Percentiles rank a stretch among this genome's conserved stretches.
Conservation (phyloP, 768 basidiomycete genomes). For the Coprinopsis marcescibilis region DNA sequence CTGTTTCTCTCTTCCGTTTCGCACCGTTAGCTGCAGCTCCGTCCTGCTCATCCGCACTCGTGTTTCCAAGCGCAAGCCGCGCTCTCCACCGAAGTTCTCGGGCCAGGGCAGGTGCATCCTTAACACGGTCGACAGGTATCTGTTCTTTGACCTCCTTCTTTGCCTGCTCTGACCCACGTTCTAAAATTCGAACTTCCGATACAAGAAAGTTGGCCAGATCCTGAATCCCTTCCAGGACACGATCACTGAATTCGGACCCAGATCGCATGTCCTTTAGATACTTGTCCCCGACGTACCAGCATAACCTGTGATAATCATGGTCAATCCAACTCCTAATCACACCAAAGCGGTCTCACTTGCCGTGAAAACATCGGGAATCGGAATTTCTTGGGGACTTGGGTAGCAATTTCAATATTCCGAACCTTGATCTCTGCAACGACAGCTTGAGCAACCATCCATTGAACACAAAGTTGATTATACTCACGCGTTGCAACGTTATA, state of each 20-base stretch:
- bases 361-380: constrained; percentile 78
- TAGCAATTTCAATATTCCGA: constrained; percentile 86
- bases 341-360: constrained; percentile 31
- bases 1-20: constrained; percentile 39
- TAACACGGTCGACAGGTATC: constrained; percentile 74
- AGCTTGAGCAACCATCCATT: constrained; percentile 3
- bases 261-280: constrained; percentile 68
- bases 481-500: constrained; percentile 82
- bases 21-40: constrained; percentile 21
- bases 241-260: constrained; percentile 32
- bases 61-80: constrained; percentile 50
- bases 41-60: constrained; percentile 60
- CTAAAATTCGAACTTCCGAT: constrained; percentile 65
- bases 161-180: constrained; percentile 61
- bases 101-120: constrained; percentile 76
- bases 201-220: constrained; percentile 76
- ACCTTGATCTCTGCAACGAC: constrained; percentile 70
- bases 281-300: constrained; percentile 87
- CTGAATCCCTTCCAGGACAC: constrained; percentile 67
- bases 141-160: constrained; percentile 78
- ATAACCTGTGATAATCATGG: constrained; percentile 47
- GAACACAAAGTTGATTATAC: constrained; percentile 23
- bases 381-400: constrained; percentile 90
- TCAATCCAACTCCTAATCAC: background rate
- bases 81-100: constrained; percentile 85